These are phyloP conservation scores for Chlorella sorokiniana DNA, from an alignment of 139 green algal genomes.

Conservation along the genomic window DNA sequence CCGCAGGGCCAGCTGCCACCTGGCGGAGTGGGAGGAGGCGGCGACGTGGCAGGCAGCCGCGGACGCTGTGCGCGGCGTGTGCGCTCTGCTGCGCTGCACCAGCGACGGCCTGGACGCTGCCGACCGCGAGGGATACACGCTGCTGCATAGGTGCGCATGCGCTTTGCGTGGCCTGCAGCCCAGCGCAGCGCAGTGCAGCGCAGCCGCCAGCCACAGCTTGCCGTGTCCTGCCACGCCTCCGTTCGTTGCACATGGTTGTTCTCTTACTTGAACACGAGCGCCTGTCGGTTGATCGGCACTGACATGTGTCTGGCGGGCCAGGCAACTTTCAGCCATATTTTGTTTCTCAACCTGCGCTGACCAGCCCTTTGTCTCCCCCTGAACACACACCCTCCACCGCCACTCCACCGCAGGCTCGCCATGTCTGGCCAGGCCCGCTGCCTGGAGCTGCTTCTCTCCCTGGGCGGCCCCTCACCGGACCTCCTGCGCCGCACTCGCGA, in stretches of 20 bases:
- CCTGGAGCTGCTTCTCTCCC: constrained; percentile 37
- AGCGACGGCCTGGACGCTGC: constrained; percentile 44
- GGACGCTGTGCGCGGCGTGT: constrained; percentile 21
- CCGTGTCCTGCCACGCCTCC: too few species aligned
- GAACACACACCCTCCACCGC: background rate
- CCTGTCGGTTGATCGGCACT: too few species aligned
- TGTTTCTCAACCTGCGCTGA: background rate
- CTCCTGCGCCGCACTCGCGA: constrained; percentile 48
- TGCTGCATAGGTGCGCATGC: constrained; percentile 53
- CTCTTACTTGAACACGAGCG: too few species aligned
- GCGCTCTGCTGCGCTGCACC: constrained; percentile 1
- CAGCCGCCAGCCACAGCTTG: too few species aligned
- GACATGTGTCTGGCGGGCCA: too few species aligned
- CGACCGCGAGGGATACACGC: constrained; percentile 40
- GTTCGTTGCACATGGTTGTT: too few species aligned
- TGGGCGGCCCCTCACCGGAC: constrained; percentile 42
- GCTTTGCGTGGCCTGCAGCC: too few species aligned
- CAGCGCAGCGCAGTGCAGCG: too few species aligned
- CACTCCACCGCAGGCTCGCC: constrained; percentile 28
- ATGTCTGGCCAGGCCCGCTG: constrained; percentile 31
- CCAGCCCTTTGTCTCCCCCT: constrained; percentile 3
- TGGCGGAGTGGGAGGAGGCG: constrained; percentile 3
- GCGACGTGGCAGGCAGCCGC: constrained; percentile 2
- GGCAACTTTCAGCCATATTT: too few species aligned
- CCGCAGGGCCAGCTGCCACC: constrained; percentile 8